Evolutionary conservation across 2,329 filamentous ascomycete species (phyloP).

Genomic region (Xylariaceae sp.): DNA sequence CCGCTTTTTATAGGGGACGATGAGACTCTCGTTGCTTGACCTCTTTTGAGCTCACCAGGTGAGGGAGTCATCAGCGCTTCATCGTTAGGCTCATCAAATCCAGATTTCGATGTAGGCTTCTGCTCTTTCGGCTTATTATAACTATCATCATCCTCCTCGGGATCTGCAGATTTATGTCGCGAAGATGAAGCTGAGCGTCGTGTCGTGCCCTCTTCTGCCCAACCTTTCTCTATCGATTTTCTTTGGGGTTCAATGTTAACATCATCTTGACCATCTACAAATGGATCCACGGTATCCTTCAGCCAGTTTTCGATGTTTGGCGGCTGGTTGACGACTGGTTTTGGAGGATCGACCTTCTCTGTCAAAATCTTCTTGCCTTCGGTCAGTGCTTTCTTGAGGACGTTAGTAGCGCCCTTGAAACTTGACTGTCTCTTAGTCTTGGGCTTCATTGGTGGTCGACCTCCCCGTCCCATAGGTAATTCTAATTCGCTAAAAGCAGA

Average conservation of each 20-base stretch:
- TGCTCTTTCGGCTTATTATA: slow-evolving; percentile 16
- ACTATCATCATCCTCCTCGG: slow-evolving; percentile 26
- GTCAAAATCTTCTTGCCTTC: slow-evolving; percentile 71
- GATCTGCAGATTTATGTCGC: slow-evolving; percentile 28
- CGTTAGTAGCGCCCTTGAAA: slow-evolving; percentile 66
- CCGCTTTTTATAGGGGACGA: slow-evolving; percentile 57
- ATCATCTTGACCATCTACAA: slow-evolving; percentile 53
- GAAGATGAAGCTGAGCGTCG: slow-evolving; percentile 34
- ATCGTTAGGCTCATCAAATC: slow-evolving; percentile 35
- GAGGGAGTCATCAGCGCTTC: slow-evolving; percentile 45
- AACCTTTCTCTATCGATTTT: slow-evolving; percentile 46
- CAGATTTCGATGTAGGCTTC: slow-evolving; percentile 14
- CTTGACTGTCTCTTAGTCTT: slow-evolving; percentile 62
- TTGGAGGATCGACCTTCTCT: slow-evolving; percentile 62
- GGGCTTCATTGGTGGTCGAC: slow-evolving; percentile 49
- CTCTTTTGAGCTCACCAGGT: slow-evolving; percentile 57
- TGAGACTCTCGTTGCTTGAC: slow-evolving; percentile 59
- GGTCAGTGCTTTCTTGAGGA: slow-evolving; percentile 68
- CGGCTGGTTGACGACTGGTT: slow-evolving; percentile 61
- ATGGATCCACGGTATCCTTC: slow-evolving; percentile 67
- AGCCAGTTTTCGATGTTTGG: slow-evolving; percentile 72
- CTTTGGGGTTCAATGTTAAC: slow-evolving; percentile 39
- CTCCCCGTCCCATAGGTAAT: slow-evolving; percentile 57
- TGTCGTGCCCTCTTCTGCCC: slow-evolving; percentile 43
- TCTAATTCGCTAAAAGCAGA: slow-evolving; percentile 73